Percentiles rank a stretch among this genome's conserved stretches.
These are phyloP conservation scores for Alternaria sp. DNA, from an alignment of 2,329 filamentous ascomycete species.

Conservation along the genomic window DNA sequence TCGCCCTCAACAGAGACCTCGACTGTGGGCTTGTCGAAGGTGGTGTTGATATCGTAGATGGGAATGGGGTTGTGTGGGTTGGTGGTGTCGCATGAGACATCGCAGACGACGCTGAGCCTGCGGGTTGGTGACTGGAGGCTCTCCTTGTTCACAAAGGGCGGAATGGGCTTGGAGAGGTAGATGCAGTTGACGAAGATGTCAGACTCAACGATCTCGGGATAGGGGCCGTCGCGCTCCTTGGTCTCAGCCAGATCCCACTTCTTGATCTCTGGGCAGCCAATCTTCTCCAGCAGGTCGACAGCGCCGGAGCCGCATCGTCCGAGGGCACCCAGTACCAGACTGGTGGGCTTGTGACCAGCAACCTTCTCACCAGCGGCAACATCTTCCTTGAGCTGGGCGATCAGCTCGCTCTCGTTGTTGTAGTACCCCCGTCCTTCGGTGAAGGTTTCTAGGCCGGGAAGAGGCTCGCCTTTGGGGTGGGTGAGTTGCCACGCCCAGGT, in stretches of 20 bases:
- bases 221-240: conserved; percentile 68
- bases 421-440: conserved; percentile 62
- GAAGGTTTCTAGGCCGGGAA: conserved; percentile 68
- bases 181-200: conserved; percentile 64
- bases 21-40: conserved; percentile 87
- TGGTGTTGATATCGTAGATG: conserved; percentile 83
- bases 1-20: conserved; percentile 68
- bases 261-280: conserved; percentile 74
- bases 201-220: conserved; percentile 75
- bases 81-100: conserved; percentile 69
- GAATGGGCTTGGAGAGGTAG: conserved; percentile 80
- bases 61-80: conserved; percentile 77
- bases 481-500: conserved; percentile 84
- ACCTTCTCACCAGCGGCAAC: conserved; percentile 71
- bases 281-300: conserved; percentile 77
- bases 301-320: conserved; percentile 86
- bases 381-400: conserved; percentile 74
- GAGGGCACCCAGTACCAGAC: conserved; percentile 81
- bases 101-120: conserved; percentile 71
- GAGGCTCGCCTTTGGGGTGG: conserved; percentile 68
- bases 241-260: conserved; percentile 85
- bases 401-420: conserved; percentile 75
- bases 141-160: conserved; percentile 78
- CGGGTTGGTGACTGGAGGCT: conserved; percentile 71
- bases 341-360: conserved; percentile 70